Base-by-base conservation (phyloP, 2,329 filamentous ascomycete species). In the Hypoxylon sp. region DNA sequence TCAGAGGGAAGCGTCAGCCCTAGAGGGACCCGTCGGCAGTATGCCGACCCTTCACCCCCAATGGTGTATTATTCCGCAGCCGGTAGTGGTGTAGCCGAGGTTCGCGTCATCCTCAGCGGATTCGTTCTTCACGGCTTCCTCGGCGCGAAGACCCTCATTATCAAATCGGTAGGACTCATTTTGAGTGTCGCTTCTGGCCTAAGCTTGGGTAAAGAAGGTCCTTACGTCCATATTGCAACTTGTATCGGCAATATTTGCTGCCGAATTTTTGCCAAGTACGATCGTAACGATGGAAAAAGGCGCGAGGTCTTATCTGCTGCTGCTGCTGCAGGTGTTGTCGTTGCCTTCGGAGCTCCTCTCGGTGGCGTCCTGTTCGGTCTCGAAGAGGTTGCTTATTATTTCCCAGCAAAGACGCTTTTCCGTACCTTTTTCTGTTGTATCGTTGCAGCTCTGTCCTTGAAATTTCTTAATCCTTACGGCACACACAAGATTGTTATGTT, bases 401-500 rank as follows among this genome's bases (percentile, higher is more conserved):
- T 98, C 79, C 95, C 96, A 0, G 94, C 95, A 5, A 98, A 99
- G 82, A 98, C 95, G 0, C 87, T 99, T 8, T 99, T 99, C 83
- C 87, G 96, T 59, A 98, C 96, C 0, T 99, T 99, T 80, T 98
- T 98, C 81, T 98, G 95, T 83, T 98, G 95, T 80, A 98, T 98
- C 74, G 91, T 92, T 33, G 94, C 96, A 1, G 94, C 96, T 0
- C 81, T 99, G 35, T 95, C 94, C 1, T 84, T 99, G 73, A 98
- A 98, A 76, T 98, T 98, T 73, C 84, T 98, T 39, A 97, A 99
- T 74, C 96, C 96, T 0, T 99, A 98, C 75, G 95, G 95, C 31
- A 98, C 94, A 0, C 90, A 92, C 78, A 98, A 99, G 81, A 97
- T 99, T 70, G 96, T 99, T 74, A 87, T 98, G 76, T 99, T 99